These are phyloP conservation scores for Leccinum pachyderme DNA, from an alignment of 1,284 basidiomycete species.

Conservation along the genomic window DNA sequence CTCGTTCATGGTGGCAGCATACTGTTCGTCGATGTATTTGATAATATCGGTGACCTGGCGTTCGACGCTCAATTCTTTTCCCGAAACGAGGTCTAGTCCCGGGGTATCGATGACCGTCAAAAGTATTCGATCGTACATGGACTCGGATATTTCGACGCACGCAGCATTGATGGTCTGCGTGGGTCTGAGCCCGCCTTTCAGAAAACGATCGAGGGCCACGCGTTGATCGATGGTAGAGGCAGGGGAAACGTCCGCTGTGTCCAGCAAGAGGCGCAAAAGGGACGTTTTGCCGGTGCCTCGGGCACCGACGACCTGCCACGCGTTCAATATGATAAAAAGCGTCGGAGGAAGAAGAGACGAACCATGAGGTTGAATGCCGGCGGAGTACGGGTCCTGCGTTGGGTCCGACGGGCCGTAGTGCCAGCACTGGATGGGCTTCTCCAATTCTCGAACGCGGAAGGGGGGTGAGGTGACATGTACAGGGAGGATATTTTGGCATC, in stretches of 20 bases:
- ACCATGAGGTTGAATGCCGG: conserved; percentile 86
- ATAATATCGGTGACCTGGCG: conserved; percentile 68
- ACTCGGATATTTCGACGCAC: conserved; percentile 76
- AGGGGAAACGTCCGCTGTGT: conserved; percentile 76
- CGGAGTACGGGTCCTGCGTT: conserved; percentile 59
- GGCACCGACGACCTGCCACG: conserved; percentile 66
- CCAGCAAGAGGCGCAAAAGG: conserved; percentile 62
- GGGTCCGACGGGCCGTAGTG: conserved; percentile 49
- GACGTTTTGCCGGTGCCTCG: conserved; percentile 79
- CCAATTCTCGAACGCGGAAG: conserved; percentile 55
- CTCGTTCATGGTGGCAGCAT: conserved; percentile 80
- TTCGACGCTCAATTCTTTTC: conserved; percentile 72
- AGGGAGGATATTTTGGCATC: conserved; percentile 60
- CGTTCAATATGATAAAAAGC: conserved; percentile 1
- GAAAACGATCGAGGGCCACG: conserved; percentile 56
- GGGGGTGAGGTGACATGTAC: conserved; percentile 58
- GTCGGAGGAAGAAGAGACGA: conserved; percentile 2
- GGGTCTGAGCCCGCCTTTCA: conserved; percentile 52
- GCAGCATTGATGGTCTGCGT: conserved; percentile 64
- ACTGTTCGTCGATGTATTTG: conserved; percentile 74
- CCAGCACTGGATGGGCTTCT: conserved; percentile 39
- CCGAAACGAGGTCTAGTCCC: conserved; percentile 69
- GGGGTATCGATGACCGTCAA: conserved; percentile 81
- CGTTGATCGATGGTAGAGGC: conserved; percentile 67
- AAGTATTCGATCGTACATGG: conserved; percentile 68